These are phyloP conservation scores for Epicoccum sorghinum DNA, from an alignment of 2,329 filamentous ascomycete genomes.

Conservation along the genomic window DNA sequence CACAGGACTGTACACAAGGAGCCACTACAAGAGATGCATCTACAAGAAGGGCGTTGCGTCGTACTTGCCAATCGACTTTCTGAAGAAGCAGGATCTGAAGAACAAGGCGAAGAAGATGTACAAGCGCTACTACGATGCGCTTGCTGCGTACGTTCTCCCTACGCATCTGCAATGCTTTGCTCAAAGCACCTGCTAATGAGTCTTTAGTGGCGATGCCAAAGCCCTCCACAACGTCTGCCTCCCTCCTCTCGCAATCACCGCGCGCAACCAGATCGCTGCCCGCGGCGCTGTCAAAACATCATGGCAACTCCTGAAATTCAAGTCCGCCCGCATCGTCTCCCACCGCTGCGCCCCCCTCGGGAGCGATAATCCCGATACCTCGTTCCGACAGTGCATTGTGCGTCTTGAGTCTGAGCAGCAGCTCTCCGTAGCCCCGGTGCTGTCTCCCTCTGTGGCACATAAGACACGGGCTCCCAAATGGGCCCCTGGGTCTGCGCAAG, in stretches of 20 bases:
- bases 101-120: conserved; percentile 63
- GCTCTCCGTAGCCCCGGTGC: conserved; percentile 7
- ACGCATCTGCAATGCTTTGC: neutral
- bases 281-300: conserved; percentile 59
- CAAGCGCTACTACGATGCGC: conserved; percentile 64
- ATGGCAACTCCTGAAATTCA: conserved; percentile 32
- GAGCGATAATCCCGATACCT: conserved; percentile 29
- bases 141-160: conserved; percentile 53
- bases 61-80: conserved; percentile 22
- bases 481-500: neutral
- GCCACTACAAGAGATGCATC: conserved; percentile 21
- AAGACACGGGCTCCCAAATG: conserved; percentile 3
- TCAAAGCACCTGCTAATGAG: conserved; percentile 8
- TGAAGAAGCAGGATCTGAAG: conserved; percentile 18
- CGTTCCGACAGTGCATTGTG: conserved; percentile 35
- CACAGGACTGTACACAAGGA: conserved; percentile 26
- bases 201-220: conserved; percentile 25
- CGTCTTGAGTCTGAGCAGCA: conserved; percentile 32
- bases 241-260: conserved; percentile 57
- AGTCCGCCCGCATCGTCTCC: conserved; percentile 59
- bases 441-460: too few species aligned
- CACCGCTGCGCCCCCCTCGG: conserved; percentile 59
- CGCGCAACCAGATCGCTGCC: conserved; percentile 60
- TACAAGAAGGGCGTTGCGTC: conserved; percentile 19
- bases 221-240: conserved; percentile 58